Evolutionary conservation across 805 yeast species (phyloP), one percentile per base, ranked within the genome.

Genomic region (Saccharomyces kudriavzevii): DNA sequence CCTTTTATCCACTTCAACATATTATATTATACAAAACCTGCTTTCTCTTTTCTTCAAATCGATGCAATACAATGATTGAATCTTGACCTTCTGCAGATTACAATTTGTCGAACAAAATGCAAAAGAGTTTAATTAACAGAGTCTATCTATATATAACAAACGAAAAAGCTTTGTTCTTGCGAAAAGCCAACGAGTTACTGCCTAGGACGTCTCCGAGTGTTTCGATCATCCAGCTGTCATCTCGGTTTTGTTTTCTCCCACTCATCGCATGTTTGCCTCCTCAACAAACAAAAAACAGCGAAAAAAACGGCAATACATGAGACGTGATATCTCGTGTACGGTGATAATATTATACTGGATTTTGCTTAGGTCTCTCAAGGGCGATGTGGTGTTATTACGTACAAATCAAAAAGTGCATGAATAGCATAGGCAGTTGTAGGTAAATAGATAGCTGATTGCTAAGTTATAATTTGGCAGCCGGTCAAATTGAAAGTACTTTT

Each of bases 1-100:
- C 89, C 85, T 74, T 86, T 91, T 55, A 86, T 86, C 90, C 90
- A 86, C 80, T 83, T 85, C 51, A 85, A 73, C 91, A 85, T 56
- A 35, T 35, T 35, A 35, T 35, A 35, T 13, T 35, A 35, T 35
- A 17, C 13, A 35, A 35, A 24, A 40, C 43, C 45, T 47, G 28
- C 20, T 28, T 40, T 40, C 13, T 49, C 24, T 25, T 17, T 28
- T 17, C 26, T 13, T 43, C 10, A 14, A 49, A 17, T 24, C 47
- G 31, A n/a, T 45, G 47, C 49, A 50, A n/a, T 25, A 35, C 29
- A 17, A 17, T 35, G 43, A 35, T 9, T 35, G 43, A 35, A 35
- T 35, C 43, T 35, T 17, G 43, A 35, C 13, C 43, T 35, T 35
- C 43, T 35, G 17, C 22, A 17, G 22, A 35, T 17, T 35, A n/a